Percentiles rank a stretch among this genome's conserved stretches.
Evolutionary conservation across 345 rosid species (phyloP).

Genomic region (Salix suchowensis): DNA sequence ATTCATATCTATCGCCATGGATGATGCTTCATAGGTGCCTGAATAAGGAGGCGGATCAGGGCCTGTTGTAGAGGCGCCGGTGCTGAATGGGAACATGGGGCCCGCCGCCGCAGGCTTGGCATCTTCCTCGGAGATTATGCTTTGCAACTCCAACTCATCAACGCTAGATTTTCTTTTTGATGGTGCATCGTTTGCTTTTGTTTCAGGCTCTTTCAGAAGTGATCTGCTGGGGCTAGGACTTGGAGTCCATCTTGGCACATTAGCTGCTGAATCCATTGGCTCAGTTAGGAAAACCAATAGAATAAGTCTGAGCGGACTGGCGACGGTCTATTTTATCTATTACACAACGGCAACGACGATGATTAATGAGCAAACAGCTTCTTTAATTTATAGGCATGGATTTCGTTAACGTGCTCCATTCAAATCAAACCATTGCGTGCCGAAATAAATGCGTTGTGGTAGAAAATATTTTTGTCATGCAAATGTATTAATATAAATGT

Average conservation of each 20-base stretch:
- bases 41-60: neutral
- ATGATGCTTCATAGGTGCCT: neutral
- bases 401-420: too few relatives aligned
- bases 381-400: too few relatives aligned
- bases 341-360: too few relatives aligned
- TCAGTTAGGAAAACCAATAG: too few relatives aligned
- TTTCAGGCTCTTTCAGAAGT: neutral
- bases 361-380: too few relatives aligned
- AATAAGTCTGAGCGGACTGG: too few relatives aligned
- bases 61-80: neutral
- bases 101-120: neutral
- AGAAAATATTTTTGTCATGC: too few relatives aligned
- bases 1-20: neutral
- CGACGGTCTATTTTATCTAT: too few relatives aligned
- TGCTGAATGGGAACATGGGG: slow-evolving; percentile 5
- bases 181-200: neutral
- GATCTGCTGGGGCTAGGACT: neutral
- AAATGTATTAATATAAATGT: too few relatives aligned
- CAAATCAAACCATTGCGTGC: too few relatives aligned
- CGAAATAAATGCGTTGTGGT: too few relatives aligned
- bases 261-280: neutral
- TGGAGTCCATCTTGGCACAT: slow-evolving; percentile 17
- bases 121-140: slow-evolving; percentile 3
- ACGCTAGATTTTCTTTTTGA: neutral
- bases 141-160: slow-evolving; percentile 2